These are phyloP conservation scores for Yamadazyma sp. DNA, from an alignment of 805 yeast species.

Conservation along the genomic window DNA sequence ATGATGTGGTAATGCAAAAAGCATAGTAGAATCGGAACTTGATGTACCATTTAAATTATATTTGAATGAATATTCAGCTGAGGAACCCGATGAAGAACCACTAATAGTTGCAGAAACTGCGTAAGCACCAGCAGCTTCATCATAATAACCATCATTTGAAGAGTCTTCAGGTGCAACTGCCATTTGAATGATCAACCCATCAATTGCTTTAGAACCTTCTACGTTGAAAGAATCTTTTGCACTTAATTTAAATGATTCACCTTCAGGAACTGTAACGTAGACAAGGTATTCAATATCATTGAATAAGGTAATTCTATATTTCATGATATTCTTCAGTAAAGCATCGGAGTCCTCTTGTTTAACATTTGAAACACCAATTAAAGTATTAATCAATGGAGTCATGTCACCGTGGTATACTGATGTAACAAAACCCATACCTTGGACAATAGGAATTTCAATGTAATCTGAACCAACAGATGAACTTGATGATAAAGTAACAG, in stretches of 20 bases:
- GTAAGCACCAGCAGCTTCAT: constrained; percentile 68
- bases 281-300: constrained; percentile 65
- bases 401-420: constrained; percentile 51
- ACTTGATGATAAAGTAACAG: constrained; percentile 37
- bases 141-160: constrained; percentile 45
- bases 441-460: constrained; percentile 60
- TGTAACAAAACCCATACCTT: constrained; percentile 82
- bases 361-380: constrained; percentile 21
- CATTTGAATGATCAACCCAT: constrained; percentile 43
- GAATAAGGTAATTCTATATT: constrained; percentile 53
- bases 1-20: constrained; percentile 57
- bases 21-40: constrained; percentile 40
- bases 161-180: constrained; percentile 31
- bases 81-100: constrained; percentile 46
- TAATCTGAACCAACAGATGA: constrained; percentile 31
- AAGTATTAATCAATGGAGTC: constrained; percentile 41
- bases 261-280: constrained; percentile 49
- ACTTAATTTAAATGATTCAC: constrained; percentile 26
- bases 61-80: constrained; percentile 46
- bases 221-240: constrained; percentile 35
- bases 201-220: constrained; percentile 40
- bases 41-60: constrained; percentile 54
- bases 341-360: constrained; percentile 24
- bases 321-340: constrained; percentile 41
- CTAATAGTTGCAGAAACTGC: constrained; percentile 46